Conservation (phyloP, 1,139 yeast species). For the Kodamaea suecica region DNA sequence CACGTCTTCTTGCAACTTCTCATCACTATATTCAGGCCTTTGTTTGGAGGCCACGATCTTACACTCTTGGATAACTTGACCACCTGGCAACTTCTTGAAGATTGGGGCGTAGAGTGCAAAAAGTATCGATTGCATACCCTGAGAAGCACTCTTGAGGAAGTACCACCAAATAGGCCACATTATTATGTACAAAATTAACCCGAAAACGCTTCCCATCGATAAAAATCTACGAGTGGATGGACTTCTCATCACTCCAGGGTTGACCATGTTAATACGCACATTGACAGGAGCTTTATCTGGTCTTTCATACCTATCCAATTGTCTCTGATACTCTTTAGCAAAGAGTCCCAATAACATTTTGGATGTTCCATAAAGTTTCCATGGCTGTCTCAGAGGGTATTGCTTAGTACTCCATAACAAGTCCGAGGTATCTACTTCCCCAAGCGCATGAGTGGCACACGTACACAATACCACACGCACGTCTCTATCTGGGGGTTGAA, state of each 20-base stretch:
- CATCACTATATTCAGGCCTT: constrained; percentile 63
- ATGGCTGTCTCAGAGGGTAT: constrained; percentile 63
- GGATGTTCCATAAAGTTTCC: constrained; percentile 78
- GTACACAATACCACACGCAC: constrained; percentile 75
- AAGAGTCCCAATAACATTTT: constrained; percentile 73
- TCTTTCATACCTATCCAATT: constrained; percentile 53
- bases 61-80: constrained; percentile 72
- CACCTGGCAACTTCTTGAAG: constrained; percentile 56
- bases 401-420: constrained; percentile 60
- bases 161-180: constrained; percentile 82
- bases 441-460: constrained; percentile 76
- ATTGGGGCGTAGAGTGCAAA: constrained; percentile 75
- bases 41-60: constrained; percentile 34
- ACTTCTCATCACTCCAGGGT: constrained; percentile 90
- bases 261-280: constrained; percentile 71
- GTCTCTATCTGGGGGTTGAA: constrained; percentile 93
- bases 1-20: constrained; percentile 56
- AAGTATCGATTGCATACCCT: constrained; percentile 78
- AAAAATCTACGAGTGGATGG: constrained; percentile 78
- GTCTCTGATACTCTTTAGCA: constrained; percentile 71
- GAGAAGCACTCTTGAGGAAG: constrained; percentile 65
- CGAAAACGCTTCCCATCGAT: constrained; percentile 73
- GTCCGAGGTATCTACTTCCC: constrained; percentile 62
- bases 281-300: constrained; percentile 68
- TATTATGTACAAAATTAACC: constrained; percentile 63